Base-by-base conservation (phyloP, 371 early-diverging fungal genomes). In the Mucor plumbeus region DNA sequence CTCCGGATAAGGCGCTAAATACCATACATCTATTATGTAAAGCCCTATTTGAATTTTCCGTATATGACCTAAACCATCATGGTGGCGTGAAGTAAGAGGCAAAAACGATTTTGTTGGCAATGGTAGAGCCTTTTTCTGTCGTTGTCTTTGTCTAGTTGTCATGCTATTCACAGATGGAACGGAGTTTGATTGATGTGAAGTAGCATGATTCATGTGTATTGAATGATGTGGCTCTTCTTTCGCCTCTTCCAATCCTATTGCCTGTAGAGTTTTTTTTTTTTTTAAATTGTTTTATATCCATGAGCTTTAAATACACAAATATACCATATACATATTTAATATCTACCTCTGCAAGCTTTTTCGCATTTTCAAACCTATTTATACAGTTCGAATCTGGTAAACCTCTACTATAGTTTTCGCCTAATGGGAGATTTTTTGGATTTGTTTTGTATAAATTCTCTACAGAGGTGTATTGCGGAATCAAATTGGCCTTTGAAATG, bases 1-100 rank as follows among this genome's bases (percentile, higher is more conserved):
- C 76, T 97, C 95, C 1, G 99, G 99, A 78, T 99, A 99, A 19
- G 99, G 99, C 26, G 98, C 92, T 31, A 92, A 86, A 78, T 99
- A 99, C 99, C 99, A 99, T 1, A 95, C 91, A 69, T 97, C 91
- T 40, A 99, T 91, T 59, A 88, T 72, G 79, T 88, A 94, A 36
- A 85, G 74, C 4, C 99, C 97, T 56, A 99, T 54, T 1, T 71
- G 67, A 4, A 76, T 60, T 38, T 71, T 67, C 14, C 61, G 63
- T 17, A 75, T 72, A 60, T 59, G 67, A 0, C 59, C 62, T 8
- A 60, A 39, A 6, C 31, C 44, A n/a, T 65, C 59, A 33, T 54
- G 62, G 34, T 64, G 63, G 34, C 65, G 61, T 19, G 65, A 50
- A 0, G 63, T 19, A 10, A 63, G 41, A 7, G 65, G 71, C 41